Conservation (phyloP, 2,329 filamentous ascomycete genomes). For the Botrytis hyacinthi region DNA sequence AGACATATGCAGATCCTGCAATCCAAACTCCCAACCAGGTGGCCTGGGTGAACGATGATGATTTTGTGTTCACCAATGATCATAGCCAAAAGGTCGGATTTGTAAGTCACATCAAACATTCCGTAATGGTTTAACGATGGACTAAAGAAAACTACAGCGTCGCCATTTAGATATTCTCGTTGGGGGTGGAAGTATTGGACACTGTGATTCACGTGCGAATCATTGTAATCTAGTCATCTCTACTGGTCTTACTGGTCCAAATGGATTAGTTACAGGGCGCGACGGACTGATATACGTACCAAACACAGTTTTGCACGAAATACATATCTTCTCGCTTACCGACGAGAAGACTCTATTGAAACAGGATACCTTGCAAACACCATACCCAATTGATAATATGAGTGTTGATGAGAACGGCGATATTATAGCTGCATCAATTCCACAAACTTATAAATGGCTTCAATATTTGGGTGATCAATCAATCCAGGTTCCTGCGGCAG, state of each 20-base stretch:
- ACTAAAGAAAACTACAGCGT: conserved; percentile 24
- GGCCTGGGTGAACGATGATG: conserved; percentile 38
- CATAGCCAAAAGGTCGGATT: conserved; percentile 37
- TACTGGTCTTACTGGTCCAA: conserved; percentile 36
- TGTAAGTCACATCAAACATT: conserved; percentile 26
- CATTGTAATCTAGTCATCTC: conserved; percentile 35
- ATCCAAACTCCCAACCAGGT: conserved; percentile 42
- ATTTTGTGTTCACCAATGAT: conserved; percentile 42
- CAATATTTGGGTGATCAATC: conserved; percentile 32
- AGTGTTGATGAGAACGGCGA: conserved; percentile 41
- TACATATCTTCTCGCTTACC: conserved; percentile 23
- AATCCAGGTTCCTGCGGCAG: not conserved
- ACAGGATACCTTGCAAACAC: conserved; percentile 34
- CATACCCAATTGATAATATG: conserved; percentile 41
- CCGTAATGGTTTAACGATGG: not conserved
- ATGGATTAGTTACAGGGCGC: conserved; percentile 37
- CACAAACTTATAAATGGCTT: conserved; percentile 31
- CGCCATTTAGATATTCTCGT: conserved; percentile 34
- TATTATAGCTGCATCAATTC: conserved; percentile 39
- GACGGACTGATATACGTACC: conserved; percentile 42
- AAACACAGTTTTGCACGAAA: conserved; percentile 26
- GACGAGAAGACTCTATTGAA: conserved; percentile 23
- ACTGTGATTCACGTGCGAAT: conserved; percentile 32
- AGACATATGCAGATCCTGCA: conserved; percentile 36
- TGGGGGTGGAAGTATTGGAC: conserved; percentile 37